These are phyloP conservation scores for Cladophialophora immunda DNA, from an alignment of 2,329 filamentous ascomycete species.

Conservation along the genomic window DNA sequence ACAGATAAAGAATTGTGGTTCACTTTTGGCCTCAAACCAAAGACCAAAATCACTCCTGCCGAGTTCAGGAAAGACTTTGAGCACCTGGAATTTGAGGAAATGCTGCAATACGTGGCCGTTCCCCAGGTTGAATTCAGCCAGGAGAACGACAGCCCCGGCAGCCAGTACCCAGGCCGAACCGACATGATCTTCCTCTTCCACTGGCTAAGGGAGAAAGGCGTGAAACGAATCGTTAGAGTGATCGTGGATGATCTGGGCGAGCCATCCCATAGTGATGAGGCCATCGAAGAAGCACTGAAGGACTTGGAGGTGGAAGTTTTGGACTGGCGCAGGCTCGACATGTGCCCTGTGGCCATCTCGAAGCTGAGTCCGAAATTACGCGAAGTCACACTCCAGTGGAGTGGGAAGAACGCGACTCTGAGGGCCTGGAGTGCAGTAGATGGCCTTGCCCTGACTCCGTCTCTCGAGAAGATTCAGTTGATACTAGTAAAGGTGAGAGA, in stretches of 20 bases:
- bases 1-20: too few species aligned
- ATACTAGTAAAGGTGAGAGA: too few species aligned
- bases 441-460: not conserved
- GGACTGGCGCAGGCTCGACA: not conserved
- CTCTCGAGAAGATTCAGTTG: not conserved
- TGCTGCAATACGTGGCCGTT: too few species aligned
- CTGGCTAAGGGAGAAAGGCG: not conserved
- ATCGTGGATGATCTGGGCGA: not conserved
- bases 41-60: too few species aligned
- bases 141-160: too few species aligned
- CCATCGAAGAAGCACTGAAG: not conserved
- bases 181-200: not conserved
- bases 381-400: not conserved
- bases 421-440: not conserved
- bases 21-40: too few species aligned
- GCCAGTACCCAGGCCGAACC: too few species aligned
- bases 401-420: not conserved
- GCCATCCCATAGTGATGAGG: not conserved
- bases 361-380: not conserved
- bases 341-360: not conserved
- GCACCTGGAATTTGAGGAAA: too few species aligned
- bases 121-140: too few species aligned
- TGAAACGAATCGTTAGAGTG: not conserved
- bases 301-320: not conserved
- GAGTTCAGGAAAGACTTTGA: too few species aligned